Evolutionary conservation across 352 stramenopile genomes (phyloP), one percentile per base, ranked within the genome.

Genomic region (Pythium coloratum): DNA sequence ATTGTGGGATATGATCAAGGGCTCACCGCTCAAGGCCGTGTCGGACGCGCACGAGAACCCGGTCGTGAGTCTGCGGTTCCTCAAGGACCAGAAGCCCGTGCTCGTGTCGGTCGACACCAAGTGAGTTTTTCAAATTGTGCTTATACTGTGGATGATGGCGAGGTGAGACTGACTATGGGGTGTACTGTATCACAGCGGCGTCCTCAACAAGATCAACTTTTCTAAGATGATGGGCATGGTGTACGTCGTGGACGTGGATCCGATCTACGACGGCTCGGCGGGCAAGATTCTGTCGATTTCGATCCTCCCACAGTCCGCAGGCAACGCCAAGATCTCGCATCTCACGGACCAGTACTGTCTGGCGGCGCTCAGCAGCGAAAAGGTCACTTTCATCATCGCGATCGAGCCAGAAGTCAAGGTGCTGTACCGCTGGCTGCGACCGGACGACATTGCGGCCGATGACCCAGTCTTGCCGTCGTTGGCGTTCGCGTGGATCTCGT

Each of bases 1-100:
- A 53, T 71, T 99, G 1, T 99, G 97, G 97, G 97, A 99, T 81
- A 95, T 97, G 73, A 97, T 99, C 55, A 96, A 97, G 63, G 96
- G 95, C 36, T 90, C 82, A 33, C 84, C 91, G 8, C 77, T 99
- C 2, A 97, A 98, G 69, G 87, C 79, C 13, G 86, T 98, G 2
- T 84, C 82, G n/a, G 94, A 98, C 67, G 86, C 86, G 1, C 82
- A 96, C 33, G 91, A 97, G 71, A 90, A 94, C 42, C 86, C 89
- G 0, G 85, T 98, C 33, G 87, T 95, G 51, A 90, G 83, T 69
- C 70, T 96, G 40, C 80, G 84, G 2, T 96, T 96, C 61, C 64
- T 94, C 5, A 96, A 94, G 61, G 88, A 96, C 55, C 86, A 94
- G 51, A 96, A 94, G 59, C 83, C 88, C 1, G 84, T 92, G 34